Percentiles rank a stretch among this genome's conserved stretches.
These are phyloP conservation scores for Reticulascus tulasneorum DNA, from an alignment of 2,329 filamentous ascomycete species.

Conservation along the genomic window DNA sequence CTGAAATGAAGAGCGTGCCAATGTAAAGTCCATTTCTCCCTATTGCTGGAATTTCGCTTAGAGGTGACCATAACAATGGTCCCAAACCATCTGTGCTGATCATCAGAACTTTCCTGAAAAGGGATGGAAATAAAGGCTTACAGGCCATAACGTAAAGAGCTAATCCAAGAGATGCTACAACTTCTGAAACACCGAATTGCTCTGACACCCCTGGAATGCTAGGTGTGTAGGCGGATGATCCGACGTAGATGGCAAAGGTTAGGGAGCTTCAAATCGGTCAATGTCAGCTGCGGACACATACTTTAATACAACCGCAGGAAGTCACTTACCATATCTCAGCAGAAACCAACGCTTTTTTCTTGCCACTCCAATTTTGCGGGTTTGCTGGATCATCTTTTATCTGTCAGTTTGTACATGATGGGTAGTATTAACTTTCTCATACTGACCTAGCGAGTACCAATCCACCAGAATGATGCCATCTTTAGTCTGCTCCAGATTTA, in stretches of 20 bases:
- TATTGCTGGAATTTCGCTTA: slow-evolving; percentile 15
- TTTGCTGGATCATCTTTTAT: too few species aligned
- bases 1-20: slow-evolving; percentile 13
- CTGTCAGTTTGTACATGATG: too few species aligned
- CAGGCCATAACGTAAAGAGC: slow-evolving; percentile 68
- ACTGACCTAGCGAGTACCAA: too few species aligned
- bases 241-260: slow-evolving; percentile 7
- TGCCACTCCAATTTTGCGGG: too few species aligned
- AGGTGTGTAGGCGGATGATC: slow-evolving; percentile 66
- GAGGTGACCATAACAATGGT: slow-evolving; percentile 15
- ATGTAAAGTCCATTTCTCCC: slow-evolving; percentile 15
- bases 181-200: slow-evolving; percentile 64
- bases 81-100: slow-evolving; percentile 7
- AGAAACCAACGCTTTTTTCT: too few species aligned
- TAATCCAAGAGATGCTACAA: slow-evolving; percentile 69
- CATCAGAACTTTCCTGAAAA: not conserved
- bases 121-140: not conserved
- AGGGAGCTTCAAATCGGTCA: too few species aligned
- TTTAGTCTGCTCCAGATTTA: too few species aligned
- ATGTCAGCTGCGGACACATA: too few species aligned
- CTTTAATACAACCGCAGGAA: too few species aligned
- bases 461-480: too few species aligned
- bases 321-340: too few species aligned
- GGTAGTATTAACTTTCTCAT: too few species aligned
- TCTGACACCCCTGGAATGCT: slow-evolving; percentile 61